These are phyloP conservation scores for Scheffersomyces stambukii DNA, from an alignment of 1,139 yeast genomes.

Conservation along the genomic window DNA sequence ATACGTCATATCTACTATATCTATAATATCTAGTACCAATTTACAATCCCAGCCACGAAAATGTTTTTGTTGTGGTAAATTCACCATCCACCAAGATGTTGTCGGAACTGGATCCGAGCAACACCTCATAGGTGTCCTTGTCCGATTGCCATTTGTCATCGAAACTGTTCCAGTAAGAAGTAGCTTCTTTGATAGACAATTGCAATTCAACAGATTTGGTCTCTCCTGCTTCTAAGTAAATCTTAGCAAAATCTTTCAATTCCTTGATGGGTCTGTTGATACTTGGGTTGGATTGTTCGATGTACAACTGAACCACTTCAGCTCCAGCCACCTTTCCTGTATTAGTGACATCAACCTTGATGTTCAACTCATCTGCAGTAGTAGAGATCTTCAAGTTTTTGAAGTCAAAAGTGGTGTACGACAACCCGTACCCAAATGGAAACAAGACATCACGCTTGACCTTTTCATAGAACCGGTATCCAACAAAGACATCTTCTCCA, in stretches of 20 bases:
- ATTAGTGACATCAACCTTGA: constrained; percentile 38
- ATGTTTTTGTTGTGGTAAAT: constrained; percentile 26
- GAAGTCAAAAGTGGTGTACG: constrained; percentile 46
- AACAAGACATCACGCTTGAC: constrained; percentile 40
- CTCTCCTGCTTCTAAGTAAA: constrained; percentile 39
- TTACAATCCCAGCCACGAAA: constrained; percentile 19
- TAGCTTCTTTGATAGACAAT: constrained; percentile 44
- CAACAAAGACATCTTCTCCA: constrained; percentile 55
- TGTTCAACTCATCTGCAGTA: constrained; percentile 14
- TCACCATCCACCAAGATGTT: constrained; percentile 24
- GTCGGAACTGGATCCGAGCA: constrained; percentile 37
- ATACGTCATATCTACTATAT: no score
- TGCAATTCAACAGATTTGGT: constrained; percentile 28
- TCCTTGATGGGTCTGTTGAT: constrained; percentile 54
- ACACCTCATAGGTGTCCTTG: constrained; percentile 44
- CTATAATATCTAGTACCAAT: no score
- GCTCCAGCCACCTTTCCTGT: constrained; percentile 38
- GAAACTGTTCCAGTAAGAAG: constrained; percentile 51
- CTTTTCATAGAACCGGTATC: constrained; percentile 57
- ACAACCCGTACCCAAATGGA: constrained; percentile 61
- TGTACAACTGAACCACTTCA: constrained; percentile 46
- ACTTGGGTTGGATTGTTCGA: constrained; percentile 33
- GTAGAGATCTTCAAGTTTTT: constrained; percentile 12
- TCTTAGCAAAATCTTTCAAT: constrained; percentile 52
- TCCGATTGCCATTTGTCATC: constrained; percentile 48